Base-by-base conservation (phyloP, 1,139 yeast genomes). In the Hyphopichia wangnamkhiaoensis region DNA sequence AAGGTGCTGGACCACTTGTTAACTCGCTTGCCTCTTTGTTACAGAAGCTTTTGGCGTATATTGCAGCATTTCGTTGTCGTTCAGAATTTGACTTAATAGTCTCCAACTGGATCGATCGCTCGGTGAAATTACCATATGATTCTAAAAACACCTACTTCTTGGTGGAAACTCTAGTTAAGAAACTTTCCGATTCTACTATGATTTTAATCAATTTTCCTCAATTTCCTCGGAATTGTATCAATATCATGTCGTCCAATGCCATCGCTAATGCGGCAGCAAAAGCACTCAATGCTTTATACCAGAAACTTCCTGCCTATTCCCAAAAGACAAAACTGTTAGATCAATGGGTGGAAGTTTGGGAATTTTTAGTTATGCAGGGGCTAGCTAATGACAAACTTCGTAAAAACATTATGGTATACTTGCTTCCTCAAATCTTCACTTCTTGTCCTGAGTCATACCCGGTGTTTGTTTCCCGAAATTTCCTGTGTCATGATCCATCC, bases 191-290 rank as follows among this genome's bases (percentile, higher is more conserved):
- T 10, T 68, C 45, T 39, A 48, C 21, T 13, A 65, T 60, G 37
- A 61, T 85, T 6, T 42, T 82, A 4, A 48, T 55, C 0, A 42
- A 55, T 2, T 69, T 69, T 26, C 80, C 85, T 0, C 42, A 53
- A 1, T 79, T 83, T 42, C 50, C 79, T 6, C 48, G 51, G 1
- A 62, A 64, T 5, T 71, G 87, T 7, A 56, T 86, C 8, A 47
- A 63, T 0, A 58, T 71, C 8, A 78, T 86, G 65, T 62, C 70
- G 47, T 71, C 82, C 1, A 80, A 78, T 48, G 76, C 87, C 0
- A 57, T 87, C 39, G 84, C 94, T 0, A 84, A 81, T 47, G 75
- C 84, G 1, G 74, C 84, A 13, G 84, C 88, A 20, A 85, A 82
- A 53, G 73, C 86, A 13, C 49, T 88, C 1, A 68, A 70, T 13